Evolutionary conservation across 306 rosid species (phyloP).

Genomic region (Cucurbita pepo): DNA sequence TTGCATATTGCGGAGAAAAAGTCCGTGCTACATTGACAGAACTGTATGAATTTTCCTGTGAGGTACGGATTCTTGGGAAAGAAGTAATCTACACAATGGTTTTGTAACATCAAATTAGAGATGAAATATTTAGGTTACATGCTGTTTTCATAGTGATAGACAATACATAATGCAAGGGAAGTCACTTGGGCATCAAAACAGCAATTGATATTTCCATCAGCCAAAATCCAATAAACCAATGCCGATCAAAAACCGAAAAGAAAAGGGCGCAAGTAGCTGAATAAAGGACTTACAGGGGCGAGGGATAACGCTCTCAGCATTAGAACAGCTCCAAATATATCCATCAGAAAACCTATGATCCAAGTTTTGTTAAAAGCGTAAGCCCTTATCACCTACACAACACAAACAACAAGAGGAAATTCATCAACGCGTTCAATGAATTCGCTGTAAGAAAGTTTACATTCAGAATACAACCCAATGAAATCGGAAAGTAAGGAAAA

Average conservation of each 20-base stretch:
- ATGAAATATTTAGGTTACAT: not conserved
- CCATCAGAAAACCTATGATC: conserved; percentile 81
- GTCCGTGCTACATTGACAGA: not conserved
- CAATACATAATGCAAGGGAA: not conserved
- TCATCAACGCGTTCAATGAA: not conserved
- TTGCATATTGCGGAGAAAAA: not conserved
- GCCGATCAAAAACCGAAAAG: not conserved
- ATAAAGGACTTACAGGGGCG: conserved; percentile 69
- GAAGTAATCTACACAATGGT: not conserved
- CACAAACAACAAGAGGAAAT: not conserved
- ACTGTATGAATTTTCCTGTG: not conserved
- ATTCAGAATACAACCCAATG: not conserved
- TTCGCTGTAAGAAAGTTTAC: not conserved
- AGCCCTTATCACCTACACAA: conserved; percentile 67
- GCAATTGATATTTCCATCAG: not conserved
- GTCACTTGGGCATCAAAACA: not conserved
- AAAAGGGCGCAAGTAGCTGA: not conserved
- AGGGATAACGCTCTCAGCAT: conserved; percentile 86
- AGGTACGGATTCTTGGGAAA: not conserved
- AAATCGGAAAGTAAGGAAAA: not conserved
- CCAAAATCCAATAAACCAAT: not conserved
- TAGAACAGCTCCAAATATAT: conserved; percentile 75
- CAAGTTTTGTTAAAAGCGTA: conserved; percentile 76
- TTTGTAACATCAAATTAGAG: not conserved
- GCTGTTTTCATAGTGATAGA: not conserved